Evolutionary conservation across 176 grass and related monocot species (phyloP).

Genomic region (Eleusine indica): DNA sequence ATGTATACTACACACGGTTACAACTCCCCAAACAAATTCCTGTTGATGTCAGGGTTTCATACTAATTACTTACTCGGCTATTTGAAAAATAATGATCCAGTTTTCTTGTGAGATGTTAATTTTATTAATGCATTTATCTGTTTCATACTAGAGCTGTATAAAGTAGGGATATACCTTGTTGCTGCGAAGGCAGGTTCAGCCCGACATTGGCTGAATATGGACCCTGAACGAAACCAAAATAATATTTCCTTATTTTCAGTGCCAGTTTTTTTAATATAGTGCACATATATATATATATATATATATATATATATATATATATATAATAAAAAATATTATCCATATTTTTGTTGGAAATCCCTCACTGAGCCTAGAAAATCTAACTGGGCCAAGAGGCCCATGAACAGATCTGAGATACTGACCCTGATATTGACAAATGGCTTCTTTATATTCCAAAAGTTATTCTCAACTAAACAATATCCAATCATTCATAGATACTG

Average conservation of each 20-base stretch:
- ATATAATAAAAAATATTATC: neutral
- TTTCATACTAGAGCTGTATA: neutral
- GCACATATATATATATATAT: neutral
- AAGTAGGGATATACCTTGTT: neutral
- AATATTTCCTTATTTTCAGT: neutral
- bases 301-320: no score
- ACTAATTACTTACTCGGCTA: neutral
- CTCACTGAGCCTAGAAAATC: neutral
- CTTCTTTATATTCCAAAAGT: slow-evolving; percentile 23
- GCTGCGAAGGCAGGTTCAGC: neutral
- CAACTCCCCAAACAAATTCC: slow-evolving; percentile 10
- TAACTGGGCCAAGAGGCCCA: neutral
- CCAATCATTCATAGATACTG: slow-evolving; percentile 13
- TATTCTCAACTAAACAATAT: slow-evolving; percentile 19
- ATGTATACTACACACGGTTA: slow-evolving; percentile 39
- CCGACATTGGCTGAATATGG: slow-evolving; percentile 2
- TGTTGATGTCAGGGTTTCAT: slow-evolving; percentile 7
- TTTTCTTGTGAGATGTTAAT: neutral
- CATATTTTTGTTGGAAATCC: neutral
- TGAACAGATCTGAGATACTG: neutral
- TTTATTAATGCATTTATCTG: neutral
- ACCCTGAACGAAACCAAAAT: neutral
- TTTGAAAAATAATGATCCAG: slow-evolving; percentile 2
- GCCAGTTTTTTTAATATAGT: neutral
- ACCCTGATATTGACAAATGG: slow-evolving; percentile 15